Evolutionary conservation across 768 basidiomycete genomes (phyloP).

Genomic region (Leucocoprinus birnbaumii): DNA sequence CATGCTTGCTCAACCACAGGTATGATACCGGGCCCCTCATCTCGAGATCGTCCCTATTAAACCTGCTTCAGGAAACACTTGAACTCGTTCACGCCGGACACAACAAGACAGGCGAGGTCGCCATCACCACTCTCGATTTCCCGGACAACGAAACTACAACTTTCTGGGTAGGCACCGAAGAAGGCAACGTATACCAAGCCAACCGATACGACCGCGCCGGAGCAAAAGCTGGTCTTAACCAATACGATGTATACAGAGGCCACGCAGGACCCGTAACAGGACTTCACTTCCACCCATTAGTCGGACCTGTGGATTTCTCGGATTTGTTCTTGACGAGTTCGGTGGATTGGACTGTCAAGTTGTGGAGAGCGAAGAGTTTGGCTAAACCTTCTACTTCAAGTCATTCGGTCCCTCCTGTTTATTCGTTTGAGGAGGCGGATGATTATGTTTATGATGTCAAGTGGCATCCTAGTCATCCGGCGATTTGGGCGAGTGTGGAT

Average conservation of each 20-base stretch:
- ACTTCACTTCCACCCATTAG: constrained; percentile 89
- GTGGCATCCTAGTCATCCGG: constrained; percentile 97
- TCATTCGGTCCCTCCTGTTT: constrained; percentile 67
- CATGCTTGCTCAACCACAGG: constrained; percentile 98
- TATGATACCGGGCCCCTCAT: constrained; percentile 26
- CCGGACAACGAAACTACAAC: constrained; percentile 95
- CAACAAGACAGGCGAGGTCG: constrained; percentile 95
- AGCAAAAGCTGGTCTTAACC: constrained; percentile 92
- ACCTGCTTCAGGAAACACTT: constrained; percentile 79
- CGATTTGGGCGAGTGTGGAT: constrained; percentile 90
- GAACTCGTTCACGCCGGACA: constrained; percentile 87
- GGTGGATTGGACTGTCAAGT: constrained; percentile 97
- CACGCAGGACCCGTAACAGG: constrained; percentile 95
- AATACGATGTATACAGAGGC: constrained; percentile 88
- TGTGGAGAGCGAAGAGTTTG: constrained; percentile 85
- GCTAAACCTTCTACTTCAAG: constrained; percentile 60
- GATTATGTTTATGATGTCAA: constrained; percentile 99
- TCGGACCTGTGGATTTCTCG: constrained; percentile 91
- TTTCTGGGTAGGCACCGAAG: constrained; percentile 98
- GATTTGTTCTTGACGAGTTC: constrained; percentile 92
- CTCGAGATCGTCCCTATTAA: neutral
- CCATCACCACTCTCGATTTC: constrained; percentile 91
- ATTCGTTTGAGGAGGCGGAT: constrained; percentile 96
- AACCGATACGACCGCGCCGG: constrained; percentile 97
- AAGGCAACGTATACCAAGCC: constrained; percentile 95